These are phyloP conservation scores for Picea sitchensis DNA, from an alignment of 75 land plant species.

Conservation along the genomic window DNA sequence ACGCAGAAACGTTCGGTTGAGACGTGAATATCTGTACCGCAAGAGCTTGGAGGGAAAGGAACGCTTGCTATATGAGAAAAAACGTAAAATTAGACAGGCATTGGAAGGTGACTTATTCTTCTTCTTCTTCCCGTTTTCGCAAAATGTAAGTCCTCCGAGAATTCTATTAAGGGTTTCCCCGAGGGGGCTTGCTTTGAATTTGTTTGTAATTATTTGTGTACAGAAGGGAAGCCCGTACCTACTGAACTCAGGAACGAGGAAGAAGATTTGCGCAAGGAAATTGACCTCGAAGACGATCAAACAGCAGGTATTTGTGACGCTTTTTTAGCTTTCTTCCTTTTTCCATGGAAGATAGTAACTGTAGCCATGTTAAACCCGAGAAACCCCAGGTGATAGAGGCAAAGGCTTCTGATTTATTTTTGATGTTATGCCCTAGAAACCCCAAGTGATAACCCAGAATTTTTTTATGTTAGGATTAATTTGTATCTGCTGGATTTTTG, in stretches of 20 bases:
- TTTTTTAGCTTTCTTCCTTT: background rate
- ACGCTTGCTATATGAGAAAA: slow-evolving; percentile 85
- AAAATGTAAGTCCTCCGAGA: background rate
- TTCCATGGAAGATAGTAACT: background rate
- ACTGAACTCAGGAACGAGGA: slow-evolving; percentile 96
- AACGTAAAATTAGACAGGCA: slow-evolving; percentile 87
- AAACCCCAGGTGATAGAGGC: background rate
- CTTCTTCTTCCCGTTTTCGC: slow-evolving; percentile 6
- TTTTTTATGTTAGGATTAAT: too few species aligned
- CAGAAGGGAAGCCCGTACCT: slow-evolving; percentile 97
- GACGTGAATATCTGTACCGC: slow-evolving; percentile 94
- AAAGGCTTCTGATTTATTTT: background rate
- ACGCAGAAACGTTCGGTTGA: slow-evolving; percentile 67
- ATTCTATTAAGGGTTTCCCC: background rate
- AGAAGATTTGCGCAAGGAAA: slow-evolving; percentile 73
- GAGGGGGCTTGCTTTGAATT: background rate
- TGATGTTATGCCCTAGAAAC: too few species aligned
- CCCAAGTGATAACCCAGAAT: too few species aligned
- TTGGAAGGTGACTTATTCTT: slow-evolving; percentile 67
- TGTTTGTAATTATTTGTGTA: background rate
- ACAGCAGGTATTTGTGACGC: slow-evolving; percentile 57
- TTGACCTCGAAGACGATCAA: slow-evolving; percentile 92
- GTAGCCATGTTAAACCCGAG: background rate
- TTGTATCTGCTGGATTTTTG: too few species aligned
- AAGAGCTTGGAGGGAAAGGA: slow-evolving; percentile 97